These are phyloP conservation scores for Mycena alexandri DNA, from an alignment of 768 basidiomycete species.

Conservation along the genomic window DNA sequence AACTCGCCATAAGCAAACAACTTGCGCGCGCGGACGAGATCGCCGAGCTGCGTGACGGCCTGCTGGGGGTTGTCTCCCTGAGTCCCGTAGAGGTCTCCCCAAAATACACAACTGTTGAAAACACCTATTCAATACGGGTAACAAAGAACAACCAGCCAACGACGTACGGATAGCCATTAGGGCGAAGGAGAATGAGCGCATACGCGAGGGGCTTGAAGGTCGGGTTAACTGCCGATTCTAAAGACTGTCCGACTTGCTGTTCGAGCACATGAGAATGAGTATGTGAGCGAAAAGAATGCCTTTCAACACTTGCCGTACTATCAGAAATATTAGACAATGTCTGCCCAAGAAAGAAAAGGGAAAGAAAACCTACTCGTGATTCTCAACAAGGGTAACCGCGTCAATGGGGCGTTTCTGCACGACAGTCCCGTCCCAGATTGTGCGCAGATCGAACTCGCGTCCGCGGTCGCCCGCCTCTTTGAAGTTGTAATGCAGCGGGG, in stretches of 20 bases:
- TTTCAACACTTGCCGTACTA: conserved; percentile 14
- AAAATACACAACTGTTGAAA: conserved; percentile 67
- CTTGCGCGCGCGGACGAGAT: conserved; percentile 52
- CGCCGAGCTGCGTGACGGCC: conserved; percentile 46
- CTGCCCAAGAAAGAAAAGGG: background rate
- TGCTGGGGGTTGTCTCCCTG: conserved; percentile 51
- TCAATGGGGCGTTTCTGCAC: conserved; percentile 69
- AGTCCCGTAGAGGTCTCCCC: conserved; percentile 69
- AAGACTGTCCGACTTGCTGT: conserved; percentile 69
- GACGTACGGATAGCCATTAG: conserved; percentile 67
- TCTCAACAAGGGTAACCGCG: conserved; percentile 77
- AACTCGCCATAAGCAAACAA: conserved; percentile 61
- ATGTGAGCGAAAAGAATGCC: background rate
- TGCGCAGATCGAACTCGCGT: conserved; percentile 68
- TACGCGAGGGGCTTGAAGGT: conserved; percentile 72
- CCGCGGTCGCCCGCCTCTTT: conserved; percentile 69
- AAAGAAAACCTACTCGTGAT: conserved; percentile 66
- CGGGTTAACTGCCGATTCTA: conserved; percentile 69
- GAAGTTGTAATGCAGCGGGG: conserved; percentile 75
- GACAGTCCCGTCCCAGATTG: conserved; percentile 68
- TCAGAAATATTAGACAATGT: background rate
- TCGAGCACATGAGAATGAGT: background rate
- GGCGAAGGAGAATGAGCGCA: conserved; percentile 65
- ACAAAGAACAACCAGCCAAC: background rate
- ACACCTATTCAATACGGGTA: background rate